Percentiles rank a stretch among this genome's conserved stretches.
phyloP scores from a whole-genome alignment of 805 yeast genomes.

The Starmera caribaea region DNA sequence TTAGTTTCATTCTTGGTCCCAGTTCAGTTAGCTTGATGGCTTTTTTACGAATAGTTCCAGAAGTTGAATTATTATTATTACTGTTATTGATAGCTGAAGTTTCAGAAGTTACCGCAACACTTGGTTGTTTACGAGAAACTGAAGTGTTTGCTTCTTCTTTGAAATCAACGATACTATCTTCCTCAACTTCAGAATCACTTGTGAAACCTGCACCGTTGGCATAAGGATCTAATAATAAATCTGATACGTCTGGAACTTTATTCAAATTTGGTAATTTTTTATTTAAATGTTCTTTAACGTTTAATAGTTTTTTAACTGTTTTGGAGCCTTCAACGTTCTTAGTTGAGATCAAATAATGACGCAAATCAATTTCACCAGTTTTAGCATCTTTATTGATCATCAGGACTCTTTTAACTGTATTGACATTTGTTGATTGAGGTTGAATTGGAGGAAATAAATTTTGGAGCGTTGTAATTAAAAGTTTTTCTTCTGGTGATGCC shows the following conservation, averaged over 20 bases:
- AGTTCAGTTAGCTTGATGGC: slow-evolving; percentile 89
- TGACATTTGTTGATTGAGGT: slow-evolving; percentile 70
- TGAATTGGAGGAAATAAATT: slow-evolving; percentile 93
- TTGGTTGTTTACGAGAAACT: slow-evolving; percentile 9
- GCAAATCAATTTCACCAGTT: slow-evolving; percentile 66
- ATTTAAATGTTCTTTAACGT: slow-evolving; percentile 47
- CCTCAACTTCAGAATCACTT: slow-evolving; percentile 90
- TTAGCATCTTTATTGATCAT: slow-evolving; percentile 66
- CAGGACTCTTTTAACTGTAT: slow-evolving; percentile 72
- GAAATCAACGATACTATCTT: slow-evolving; percentile 71
- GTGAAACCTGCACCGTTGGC: slow-evolving; percentile 70
- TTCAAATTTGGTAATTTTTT: slow-evolving; percentile 64
- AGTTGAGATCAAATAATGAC: slow-evolving; percentile 87
- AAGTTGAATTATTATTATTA: too few relatives aligned
- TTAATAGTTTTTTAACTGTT: slow-evolving; percentile 62
- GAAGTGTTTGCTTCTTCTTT: slow-evolving; percentile 19
- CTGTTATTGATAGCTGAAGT: slow-evolving; percentile 5
- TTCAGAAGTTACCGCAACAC: slow-evolving; percentile 12
- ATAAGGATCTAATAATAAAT: slow-evolving; percentile 74
- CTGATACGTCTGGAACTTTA: slow-evolving; percentile 66
- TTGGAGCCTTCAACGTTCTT: slow-evolving; percentile 71
- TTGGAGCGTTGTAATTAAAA: slow-evolving; percentile 84
- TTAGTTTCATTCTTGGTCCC: slow-evolving; percentile 80
- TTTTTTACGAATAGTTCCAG: slow-evolving; percentile 45
- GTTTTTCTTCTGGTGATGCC: slow-evolving; percentile 64